Conservation (phyloP, 2,329 filamentous ascomycete genomes). For the Alternaria atra region DNA sequence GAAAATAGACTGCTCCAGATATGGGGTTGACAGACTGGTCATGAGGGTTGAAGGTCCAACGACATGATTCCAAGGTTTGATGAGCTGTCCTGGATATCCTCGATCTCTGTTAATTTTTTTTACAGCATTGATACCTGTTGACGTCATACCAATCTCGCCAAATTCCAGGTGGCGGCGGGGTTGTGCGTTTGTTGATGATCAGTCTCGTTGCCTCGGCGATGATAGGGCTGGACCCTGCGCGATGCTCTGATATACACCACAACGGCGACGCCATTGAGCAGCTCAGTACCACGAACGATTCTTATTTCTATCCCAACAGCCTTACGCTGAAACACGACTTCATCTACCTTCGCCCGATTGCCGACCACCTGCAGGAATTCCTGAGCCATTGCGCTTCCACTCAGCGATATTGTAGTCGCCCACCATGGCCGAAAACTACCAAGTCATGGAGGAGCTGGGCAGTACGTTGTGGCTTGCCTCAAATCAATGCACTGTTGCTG, state of each 20-base stretch:
- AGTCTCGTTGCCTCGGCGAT: slow-evolving; percentile 40
- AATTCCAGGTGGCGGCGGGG: slow-evolving; percentile 25
- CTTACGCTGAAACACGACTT: slow-evolving; percentile 33
- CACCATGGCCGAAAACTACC: slow-evolving; percentile 83
- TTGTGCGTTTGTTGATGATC: slow-evolving; percentile 37
- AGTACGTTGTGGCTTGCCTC: slow-evolving; percentile 67
- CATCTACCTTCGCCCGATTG: slow-evolving; percentile 37
- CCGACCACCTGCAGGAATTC: slow-evolving; percentile 15
- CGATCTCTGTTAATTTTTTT: slow-evolving; percentile 7
- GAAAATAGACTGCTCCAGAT: slow-evolving; percentile 19
- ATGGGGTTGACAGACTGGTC: not conserved
- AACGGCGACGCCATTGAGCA: slow-evolving; percentile 11
- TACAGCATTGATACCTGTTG: slow-evolving; percentile 4
- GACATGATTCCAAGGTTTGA: slow-evolving; percentile 1
- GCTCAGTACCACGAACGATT: slow-evolving; percentile 20
- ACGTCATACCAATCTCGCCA: slow-evolving; percentile 18
- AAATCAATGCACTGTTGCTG: slow-evolving; percentile 12
- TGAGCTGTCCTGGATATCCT: not conserved
- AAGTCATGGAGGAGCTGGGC: slow-evolving; percentile 94
- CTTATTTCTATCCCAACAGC: slow-evolving; percentile 42
- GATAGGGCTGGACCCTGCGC: slow-evolving; percentile 23
- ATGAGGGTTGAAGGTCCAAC: not conserved
- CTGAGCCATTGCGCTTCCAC: slow-evolving; percentile 31
- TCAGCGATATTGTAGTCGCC: slow-evolving; percentile 26
- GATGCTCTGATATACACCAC: slow-evolving; percentile 28